Base-by-base conservation (phyloP, 176 grass and related monocot species). In the Tillandsia fasciculata region DNA sequence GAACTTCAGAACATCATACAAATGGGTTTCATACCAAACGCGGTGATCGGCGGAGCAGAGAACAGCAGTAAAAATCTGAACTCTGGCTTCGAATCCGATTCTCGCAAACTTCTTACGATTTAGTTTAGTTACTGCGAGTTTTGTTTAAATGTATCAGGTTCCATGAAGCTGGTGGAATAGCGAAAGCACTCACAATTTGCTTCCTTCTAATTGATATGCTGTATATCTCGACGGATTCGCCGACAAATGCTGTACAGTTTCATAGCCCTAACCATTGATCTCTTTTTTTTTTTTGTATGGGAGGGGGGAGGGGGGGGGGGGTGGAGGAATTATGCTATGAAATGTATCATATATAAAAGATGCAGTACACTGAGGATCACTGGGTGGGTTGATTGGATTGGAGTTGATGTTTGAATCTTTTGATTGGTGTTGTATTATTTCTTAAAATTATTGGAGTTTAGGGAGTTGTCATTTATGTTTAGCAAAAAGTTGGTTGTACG, bases 111-210 rank as follows among this genome's bases (percentile, higher is more conserved):
- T 4, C 22, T 18, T 61, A 0, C 10, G 54, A 23, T 5, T 20
- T 18, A 8, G 4, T 61, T 61, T 23, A n/a, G 7, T n/a, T 61
- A 5, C 18, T 9, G 2, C 4, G 56, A 61, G 22, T 7, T 42
- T 61, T 61, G 56, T 65, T 78, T 78, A 22, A 4, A 58, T 59
- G 22, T 63, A 76, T 29, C 75, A 90, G 90, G 78, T 72, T 80
- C 78, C 14, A 82, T 82, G 77, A 84, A 82, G 77, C 63, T 66
- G 75, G 84, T 66, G 75, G 84, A 87, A 52, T 84, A 76, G 79
- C 17, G 12, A 68, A 74, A 61, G 56, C 56, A 18, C 56, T 22
- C 6, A 1, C 17, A 9, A n/a, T n/a, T 61, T 20, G 20, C 20
- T 20, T 22, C 2, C n/a, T 22, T 14, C 56, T 18, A 61, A 61